Base-by-base conservation (phyloP, 768 basidiomycete genomes). In the Kwoniella botswanensis region DNA sequence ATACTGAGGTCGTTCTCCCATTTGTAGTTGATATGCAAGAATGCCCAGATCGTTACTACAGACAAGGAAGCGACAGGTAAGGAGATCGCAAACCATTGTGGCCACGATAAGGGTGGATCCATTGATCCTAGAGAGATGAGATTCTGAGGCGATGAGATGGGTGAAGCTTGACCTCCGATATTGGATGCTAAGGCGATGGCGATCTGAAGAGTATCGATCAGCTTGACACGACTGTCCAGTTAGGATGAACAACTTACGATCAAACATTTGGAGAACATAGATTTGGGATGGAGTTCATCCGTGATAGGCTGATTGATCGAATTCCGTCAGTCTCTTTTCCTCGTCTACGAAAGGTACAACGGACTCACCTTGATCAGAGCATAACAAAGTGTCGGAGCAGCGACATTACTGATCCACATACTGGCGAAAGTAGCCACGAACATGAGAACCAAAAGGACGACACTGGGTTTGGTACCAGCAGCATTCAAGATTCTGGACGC, bases 391-490 rank as follows among this genome's bases (percentile, higher is more conserved):
- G 96, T 97, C 11, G 96, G 95, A 18, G 97, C 97, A 3, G 97
- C 96, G 21, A 99, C 97, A 80, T 99, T 98, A 84, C 93, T 94
- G 78, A 99, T 98, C 97, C 94, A 98, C 96, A 98, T 99, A 84
- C 93, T 94, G 3, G 95, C 94, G 81, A 99, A 99, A 79, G 94
- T 98, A 2, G 94, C 92, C 18, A 99, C 94, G 55, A 86, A 89
- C 97, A 98, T 98, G 82, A 98, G 93, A 0, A 93, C 91, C 56
- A 99, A 88, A 9, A 99, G 86, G 3, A 99, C 95, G 0, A 88
- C 90, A 71, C 88, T 90, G 2, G 96, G 97, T 65, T 87, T 87
- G 12, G 93, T 90, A 4, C 97, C 96, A 7, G 97, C 97, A 62
- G 98, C 86, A 78, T 90, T 91, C 63, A 99, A 88, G 53, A 98